Conservation (phyloP, 2,329 filamentous ascomycete genomes). For the Aphanocladium album region DNA sequence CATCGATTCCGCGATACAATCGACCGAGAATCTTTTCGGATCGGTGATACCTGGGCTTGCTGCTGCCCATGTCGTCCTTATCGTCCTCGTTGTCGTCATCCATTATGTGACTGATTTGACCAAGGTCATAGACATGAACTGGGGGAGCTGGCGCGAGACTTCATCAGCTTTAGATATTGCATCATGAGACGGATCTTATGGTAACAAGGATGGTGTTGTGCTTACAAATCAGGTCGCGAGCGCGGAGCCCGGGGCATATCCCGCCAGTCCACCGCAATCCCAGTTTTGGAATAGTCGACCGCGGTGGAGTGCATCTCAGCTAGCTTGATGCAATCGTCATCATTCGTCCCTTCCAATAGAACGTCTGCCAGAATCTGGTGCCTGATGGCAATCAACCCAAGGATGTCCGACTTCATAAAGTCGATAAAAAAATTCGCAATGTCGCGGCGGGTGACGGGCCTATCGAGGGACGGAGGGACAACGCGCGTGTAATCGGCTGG, state of each 20-base stretch:
- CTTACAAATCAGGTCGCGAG: constrained; percentile 53
- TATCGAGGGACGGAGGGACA: constrained; percentile 50
- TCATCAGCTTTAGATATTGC: neutral
- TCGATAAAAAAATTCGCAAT: constrained; percentile 79
- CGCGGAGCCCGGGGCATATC: constrained; percentile 35
- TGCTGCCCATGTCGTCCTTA: constrained; percentile 37
- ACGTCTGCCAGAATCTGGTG: constrained; percentile 64
- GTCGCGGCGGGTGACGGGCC: constrained; percentile 55
- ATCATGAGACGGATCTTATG: neutral
- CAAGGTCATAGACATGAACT: constrained; percentile 38
- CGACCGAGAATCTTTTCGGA: constrained; percentile 65
- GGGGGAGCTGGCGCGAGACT: constrained; percentile 37
- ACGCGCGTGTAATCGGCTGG: constrained; percentile 68
- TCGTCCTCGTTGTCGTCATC: constrained; percentile 25
- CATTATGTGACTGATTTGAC: constrained; percentile 33
- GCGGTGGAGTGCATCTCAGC: constrained; percentile 64
- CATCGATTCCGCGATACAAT: constrained; percentile 69
- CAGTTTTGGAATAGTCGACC: constrained; percentile 74
- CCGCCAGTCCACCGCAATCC: constrained; percentile 49
- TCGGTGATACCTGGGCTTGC: constrained; percentile 53
- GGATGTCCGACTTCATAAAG: constrained; percentile 65
- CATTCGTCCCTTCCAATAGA: constrained; percentile 42
- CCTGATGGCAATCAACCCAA: constrained; percentile 59
- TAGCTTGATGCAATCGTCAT: constrained; percentile 48
- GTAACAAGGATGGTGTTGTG: no score